Percentiles rank a stretch among this genome's conserved stretches.
Conservation (phyloP, 805 yeast species). For the Wickerhamiella azymoides region DNA sequence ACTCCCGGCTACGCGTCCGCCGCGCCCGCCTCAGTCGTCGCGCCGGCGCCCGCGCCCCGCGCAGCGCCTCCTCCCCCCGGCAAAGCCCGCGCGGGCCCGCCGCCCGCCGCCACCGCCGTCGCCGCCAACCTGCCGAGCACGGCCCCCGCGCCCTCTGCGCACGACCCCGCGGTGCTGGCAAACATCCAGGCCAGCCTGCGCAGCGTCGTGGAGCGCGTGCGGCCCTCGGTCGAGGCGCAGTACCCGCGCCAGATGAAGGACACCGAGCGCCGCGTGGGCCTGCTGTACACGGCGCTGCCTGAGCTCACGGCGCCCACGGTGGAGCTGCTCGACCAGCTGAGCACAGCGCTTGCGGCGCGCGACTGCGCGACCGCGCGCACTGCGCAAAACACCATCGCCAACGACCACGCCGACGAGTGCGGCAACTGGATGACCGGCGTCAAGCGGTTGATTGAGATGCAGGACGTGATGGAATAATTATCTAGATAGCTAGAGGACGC, state of each 20-base stretch:
- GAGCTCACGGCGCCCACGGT: slow-evolving; percentile 30
- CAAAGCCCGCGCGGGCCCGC: slow-evolving; percentile 6
- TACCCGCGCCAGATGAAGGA: slow-evolving; percentile 62
- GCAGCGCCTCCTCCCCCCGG: slow-evolving; percentile 13
- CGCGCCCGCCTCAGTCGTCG: slow-evolving; percentile 9
- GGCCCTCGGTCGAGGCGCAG: slow-evolving; percentile 63
- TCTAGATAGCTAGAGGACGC: background rate
- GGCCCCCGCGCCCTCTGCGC: slow-evolving; percentile 19
- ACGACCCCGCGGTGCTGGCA: slow-evolving; percentile 43
- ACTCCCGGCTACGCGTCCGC: background rate
- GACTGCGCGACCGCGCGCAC: slow-evolving; percentile 49
- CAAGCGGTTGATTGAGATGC: slow-evolving; percentile 67
- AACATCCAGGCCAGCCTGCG: slow-evolving; percentile 48
- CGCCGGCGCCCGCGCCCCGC: slow-evolving; percentile 5
- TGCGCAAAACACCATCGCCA: slow-evolving; percentile 38
- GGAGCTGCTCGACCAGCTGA: slow-evolving; percentile 37
- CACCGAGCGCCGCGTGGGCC: slow-evolving; percentile 65
- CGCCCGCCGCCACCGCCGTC: slow-evolving; percentile 12
- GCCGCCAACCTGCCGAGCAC: slow-evolving; percentile 15
- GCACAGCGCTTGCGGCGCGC: slow-evolving; percentile 35
- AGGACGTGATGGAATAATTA: background rate
- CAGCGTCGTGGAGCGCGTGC: slow-evolving; percentile 42
- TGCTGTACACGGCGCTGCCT: slow-evolving; percentile 66
- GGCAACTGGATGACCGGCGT: slow-evolving; percentile 93
- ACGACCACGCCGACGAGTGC: slow-evolving; percentile 53